phyloP scores from a whole-genome alignment of 805 yeast species.

The Ogataea allantospora region DNA sequence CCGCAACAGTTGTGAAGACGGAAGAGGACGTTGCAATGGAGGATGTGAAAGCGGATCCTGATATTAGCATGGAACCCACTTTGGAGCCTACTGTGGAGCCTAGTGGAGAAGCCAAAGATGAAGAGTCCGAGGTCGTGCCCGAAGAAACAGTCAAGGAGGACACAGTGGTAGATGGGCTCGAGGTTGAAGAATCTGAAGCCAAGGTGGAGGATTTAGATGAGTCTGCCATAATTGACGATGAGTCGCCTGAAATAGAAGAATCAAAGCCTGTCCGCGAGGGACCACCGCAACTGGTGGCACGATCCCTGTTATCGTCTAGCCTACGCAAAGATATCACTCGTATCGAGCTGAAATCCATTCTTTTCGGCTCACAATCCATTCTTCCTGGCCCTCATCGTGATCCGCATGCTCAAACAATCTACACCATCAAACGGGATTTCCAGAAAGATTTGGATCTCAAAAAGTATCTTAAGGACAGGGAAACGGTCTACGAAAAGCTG shows the following conservation, averaged over 20 bases:
- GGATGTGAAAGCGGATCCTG: too few relatives aligned
- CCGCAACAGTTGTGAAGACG: not conserved
- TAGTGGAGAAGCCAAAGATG: not conserved
- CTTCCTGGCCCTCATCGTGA: slow-evolving; percentile 53
- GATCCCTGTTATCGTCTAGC: slow-evolving; percentile 53
- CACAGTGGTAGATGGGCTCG: not conserved
- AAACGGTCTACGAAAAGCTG: slow-evolving; percentile 40
- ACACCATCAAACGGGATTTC: slow-evolving; percentile 28
- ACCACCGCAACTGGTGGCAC: slow-evolving; percentile 60
- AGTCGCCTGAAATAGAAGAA: too few relatives aligned
- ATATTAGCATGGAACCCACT: too few relatives aligned
- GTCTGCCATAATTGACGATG: slow-evolving; percentile 3
- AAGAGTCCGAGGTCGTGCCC: too few relatives aligned
- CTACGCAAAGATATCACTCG: slow-evolving; percentile 35
- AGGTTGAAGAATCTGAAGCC: not conserved
- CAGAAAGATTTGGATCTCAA: slow-evolving; percentile 28
- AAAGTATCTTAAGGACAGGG: slow-evolving; percentile 25
- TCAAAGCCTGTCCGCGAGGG: slow-evolving; percentile 50
- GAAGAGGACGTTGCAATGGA: too few relatives aligned
- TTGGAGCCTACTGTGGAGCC: not conserved
- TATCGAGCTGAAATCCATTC: slow-evolving; percentile 35
- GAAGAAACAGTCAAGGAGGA: not conserved
- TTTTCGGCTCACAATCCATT: slow-evolving; percentile 63
- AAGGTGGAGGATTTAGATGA: not conserved
- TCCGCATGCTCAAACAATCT: slow-evolving; percentile 47